Base-by-base conservation (phyloP, 257 asterid genomes). In the Dorcoceras hygrometricum region DNA sequence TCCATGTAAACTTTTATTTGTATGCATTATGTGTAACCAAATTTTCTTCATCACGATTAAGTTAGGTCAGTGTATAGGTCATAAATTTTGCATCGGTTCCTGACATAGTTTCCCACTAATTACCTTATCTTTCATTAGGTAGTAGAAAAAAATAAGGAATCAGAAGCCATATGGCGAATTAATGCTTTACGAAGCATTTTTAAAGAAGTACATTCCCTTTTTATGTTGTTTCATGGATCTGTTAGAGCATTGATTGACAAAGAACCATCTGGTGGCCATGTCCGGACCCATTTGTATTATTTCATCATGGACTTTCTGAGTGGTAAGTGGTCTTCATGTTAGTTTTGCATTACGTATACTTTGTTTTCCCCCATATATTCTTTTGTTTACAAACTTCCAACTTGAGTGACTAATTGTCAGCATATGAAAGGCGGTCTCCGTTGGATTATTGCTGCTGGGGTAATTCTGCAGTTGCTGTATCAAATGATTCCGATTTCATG, bases 371-470 rank as follows among this genome's bases (percentile, higher is more conserved):
- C 69, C 70, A 72, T 57, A 57, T 56, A 60, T 82, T 73, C 66
- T 80, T 69, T 74, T 77, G 67, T 86, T 75, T 66, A 67, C 75
- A 59, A 66, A 70, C 69, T 63, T 83, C 82, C 95, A 93, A 85
- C 86, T 76, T 80, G 77, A 92, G 90, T 83, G 85, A 89, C 90
- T 83, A 87, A 88, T 88, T 88, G 93, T 69, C 96, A 94, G 97
- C 95, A 81, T 90, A 80, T 87, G 86, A 88, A 88, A 94, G 81
- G 89, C 87, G 86, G 85, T 82, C 95, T 85, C 85, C 95, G 67
- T 85, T 85, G 95, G 89, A 85, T 76, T 86, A 76, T 85, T 85
- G 99, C 95, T 94, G 99, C 96, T 84, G 95, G 91, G 97, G 97
- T 90, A 90, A 93, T 83, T 89, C 86, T 79, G 87, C 89, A 84